Conservation (phyloP, 495 filamentous ascomycete species). For the Penicillium silybi region DNA sequence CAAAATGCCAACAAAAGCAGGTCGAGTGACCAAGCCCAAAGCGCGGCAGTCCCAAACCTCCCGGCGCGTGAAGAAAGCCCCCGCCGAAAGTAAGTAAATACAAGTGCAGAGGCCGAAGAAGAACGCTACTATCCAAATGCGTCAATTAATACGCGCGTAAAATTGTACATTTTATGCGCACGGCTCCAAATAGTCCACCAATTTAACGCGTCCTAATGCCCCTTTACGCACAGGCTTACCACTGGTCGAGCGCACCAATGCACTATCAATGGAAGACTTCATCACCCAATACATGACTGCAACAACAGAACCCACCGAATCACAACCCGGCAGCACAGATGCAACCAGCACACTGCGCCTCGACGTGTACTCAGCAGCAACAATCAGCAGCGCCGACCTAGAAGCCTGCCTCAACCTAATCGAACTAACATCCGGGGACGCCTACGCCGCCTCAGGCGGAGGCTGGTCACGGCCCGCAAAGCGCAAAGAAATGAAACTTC, state of each 20-base stretch:
- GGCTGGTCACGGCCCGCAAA: conserved; percentile 74
- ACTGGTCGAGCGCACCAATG: conserved; percentile 43
- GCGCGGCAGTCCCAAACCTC: background rate
- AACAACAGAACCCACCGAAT: background rate
- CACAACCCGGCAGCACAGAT: background rate
- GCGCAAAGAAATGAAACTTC: conserved; percentile 67
- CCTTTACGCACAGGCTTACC: conserved; percentile 17
- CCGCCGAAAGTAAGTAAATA: conserved; percentile 15
- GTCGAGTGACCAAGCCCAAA: conserved; percentile 23
- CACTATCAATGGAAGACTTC: conserved; percentile 32
- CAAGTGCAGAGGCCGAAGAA: background rate
- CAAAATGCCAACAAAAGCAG: conserved; percentile 24
- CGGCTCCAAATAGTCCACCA: background rate
- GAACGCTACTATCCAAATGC: background rate
- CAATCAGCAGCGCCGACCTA: conserved; percentile 51
- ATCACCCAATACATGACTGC: conserved; percentile 26
- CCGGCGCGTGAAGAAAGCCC: conserved; percentile 12
- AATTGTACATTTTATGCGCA: background rate
- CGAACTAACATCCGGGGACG: conserved; percentile 59
- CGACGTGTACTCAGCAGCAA: conserved; percentile 42
- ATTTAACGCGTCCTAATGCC: conserved; percentile 1
- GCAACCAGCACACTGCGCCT: background rate
- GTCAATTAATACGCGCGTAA: background rate
- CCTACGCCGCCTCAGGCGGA: conserved; percentile 59
- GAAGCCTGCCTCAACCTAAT: conserved; percentile 67